Evolutionary conservation across 768 basidiomycete genomes (phyloP), one percentile per base, ranked within the genome.

Genomic region (Mycena kentingensis): DNA sequence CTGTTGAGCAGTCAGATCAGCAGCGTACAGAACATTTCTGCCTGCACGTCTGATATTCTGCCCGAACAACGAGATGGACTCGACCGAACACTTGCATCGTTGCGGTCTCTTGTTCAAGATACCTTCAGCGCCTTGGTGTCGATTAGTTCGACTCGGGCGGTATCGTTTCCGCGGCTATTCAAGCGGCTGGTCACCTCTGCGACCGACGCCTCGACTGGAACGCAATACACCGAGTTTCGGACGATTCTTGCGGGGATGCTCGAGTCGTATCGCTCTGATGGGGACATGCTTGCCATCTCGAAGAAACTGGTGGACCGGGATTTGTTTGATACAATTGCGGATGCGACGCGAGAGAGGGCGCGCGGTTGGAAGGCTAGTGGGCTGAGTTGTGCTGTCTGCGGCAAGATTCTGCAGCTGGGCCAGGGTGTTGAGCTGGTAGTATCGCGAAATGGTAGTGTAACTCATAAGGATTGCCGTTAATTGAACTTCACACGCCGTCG

Each of bases 191-290:
- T 98, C 34, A 86, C 93, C 59, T 81, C 87, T 2, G 77, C 84
- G 25, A 67, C 76, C 13, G 65, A 72, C 19, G 72, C 81, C 3
- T 73, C 83, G 1, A 74, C 78, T 21, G 79, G 83, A 28, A 82
- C 84, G 12, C 82, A 85, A 24, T 98, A 98, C 69, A 84, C 87
- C 19, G 95, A 98, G 69, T 96, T 98, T 70, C 81, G 93, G 38
- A 81, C 83, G 11, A 94, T 99, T 54, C 76, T 99, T 26, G 87
- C 85, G 1, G 89, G 92, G n/a, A 99, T 98, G 92, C 71, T 98
- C 61, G 93, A 96, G 63, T 88, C 93, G 2, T 98, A 98, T 71
- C 84, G 88, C 32, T 84, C 88, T 3, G 95, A 99, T 58, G 91
- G 90, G 24, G 95, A 98, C 59, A 83, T 95, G 78, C 74, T 98